These are phyloP conservation scores for Grosmannia clavigera DNA, from an alignment of 2,329 filamentous ascomycete species.

Conservation along the genomic window DNA sequence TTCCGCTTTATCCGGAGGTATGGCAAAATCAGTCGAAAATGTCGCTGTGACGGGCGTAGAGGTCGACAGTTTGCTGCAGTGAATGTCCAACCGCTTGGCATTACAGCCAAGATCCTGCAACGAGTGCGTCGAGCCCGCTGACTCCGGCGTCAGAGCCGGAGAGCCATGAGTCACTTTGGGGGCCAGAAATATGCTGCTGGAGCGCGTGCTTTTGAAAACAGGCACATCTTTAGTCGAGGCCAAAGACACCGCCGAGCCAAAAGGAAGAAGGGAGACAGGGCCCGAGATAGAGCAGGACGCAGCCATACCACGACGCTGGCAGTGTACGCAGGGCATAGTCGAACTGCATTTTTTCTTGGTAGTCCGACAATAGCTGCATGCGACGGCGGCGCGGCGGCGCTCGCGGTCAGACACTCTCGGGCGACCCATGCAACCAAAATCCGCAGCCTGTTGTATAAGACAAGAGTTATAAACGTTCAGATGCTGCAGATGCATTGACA, in stretches of 20 bases:
- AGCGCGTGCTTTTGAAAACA: no score
- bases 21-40: background rate
- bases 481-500: no score
- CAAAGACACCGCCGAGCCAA: background rate
- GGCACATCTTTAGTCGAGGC: no score
- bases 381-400: constrained; percentile 6
- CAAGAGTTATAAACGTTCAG: no score
- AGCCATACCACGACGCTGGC: constrained; percentile 1
- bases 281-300: background rate
- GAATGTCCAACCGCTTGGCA: no score
- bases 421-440: constrained; percentile 1
- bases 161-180: no score
- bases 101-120: no score
- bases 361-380: constrained; percentile 6
- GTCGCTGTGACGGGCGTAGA: background rate
- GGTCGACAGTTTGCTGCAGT: background rate
- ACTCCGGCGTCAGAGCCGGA: background rate
- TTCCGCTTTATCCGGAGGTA: no score
- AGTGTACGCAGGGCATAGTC: constrained; percentile 6
- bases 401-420: constrained; percentile 1
- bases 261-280: background rate
- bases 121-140: background rate
- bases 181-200: no score
- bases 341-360: constrained; percentile 10
- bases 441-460: no score